Evolutionary conservation across 495 filamentous ascomycete species (phyloP).

Genomic region (Podospora sp.): DNA sequence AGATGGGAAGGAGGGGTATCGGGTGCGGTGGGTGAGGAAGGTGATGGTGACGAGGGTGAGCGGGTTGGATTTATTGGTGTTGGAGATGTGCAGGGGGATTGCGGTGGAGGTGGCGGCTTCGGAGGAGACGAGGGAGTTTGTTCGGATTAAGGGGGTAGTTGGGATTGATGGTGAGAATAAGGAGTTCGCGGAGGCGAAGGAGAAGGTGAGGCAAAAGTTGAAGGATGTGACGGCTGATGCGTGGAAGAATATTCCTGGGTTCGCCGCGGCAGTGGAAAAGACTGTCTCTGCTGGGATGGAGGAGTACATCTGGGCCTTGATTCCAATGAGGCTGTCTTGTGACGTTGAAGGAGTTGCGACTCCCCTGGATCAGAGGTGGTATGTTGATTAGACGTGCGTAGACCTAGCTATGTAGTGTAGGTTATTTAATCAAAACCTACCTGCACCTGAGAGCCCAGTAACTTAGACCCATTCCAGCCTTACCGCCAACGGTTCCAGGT

Average conservation of each 20-base stretch:
- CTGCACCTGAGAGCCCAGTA: too few relatives aligned
- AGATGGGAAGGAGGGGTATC: background rate
- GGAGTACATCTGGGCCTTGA: constrained; percentile 20
- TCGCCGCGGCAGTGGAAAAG: constrained; percentile 7
- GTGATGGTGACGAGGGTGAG: constrained; percentile 8
- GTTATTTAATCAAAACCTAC: too few relatives aligned
- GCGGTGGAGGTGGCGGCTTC: constrained; percentile 2
- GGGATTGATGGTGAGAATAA: background rate
- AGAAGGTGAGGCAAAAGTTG: constrained; percentile 1
- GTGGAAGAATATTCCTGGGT: constrained; percentile 1
- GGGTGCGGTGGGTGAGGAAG: constrained; percentile 12
- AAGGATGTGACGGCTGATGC: constrained; percentile 1
- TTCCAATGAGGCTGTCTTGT: constrained; percentile 3
- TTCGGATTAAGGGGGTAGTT: background rate
- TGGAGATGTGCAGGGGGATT: background rate
- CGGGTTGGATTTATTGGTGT: background rate
- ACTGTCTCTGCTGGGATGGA: constrained; percentile 10
- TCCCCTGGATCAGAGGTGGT: background rate
- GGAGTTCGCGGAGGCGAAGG: constrained; percentile 6
- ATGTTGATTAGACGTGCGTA: constrained; percentile 18
- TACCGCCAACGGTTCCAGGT: too few relatives aligned
- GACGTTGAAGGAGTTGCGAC: background rate
- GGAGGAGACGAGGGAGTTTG: constrained; percentile 14
- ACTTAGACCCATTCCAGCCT: too few relatives aligned
- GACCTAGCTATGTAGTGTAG: too few relatives aligned